These are phyloP conservation scores for Cyberlindnera japonica DNA, from an alignment of 805 yeast species.

Conservation along the genomic window DNA sequence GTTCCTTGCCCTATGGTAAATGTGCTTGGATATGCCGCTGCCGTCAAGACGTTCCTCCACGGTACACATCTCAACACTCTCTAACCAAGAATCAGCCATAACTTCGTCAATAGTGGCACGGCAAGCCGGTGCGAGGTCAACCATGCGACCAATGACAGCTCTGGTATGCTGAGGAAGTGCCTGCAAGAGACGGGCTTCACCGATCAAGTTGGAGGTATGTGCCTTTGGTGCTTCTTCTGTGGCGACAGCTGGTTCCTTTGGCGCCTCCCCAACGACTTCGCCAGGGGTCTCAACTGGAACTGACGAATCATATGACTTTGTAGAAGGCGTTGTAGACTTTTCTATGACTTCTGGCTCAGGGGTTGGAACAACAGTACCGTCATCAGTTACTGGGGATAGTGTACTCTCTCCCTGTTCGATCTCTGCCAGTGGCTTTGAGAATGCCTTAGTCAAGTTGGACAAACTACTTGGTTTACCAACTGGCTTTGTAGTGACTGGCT, in stretches of 20 bases:
- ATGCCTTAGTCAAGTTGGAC: slow-evolving; percentile 27
- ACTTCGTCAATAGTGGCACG: slow-evolving; percentile 78
- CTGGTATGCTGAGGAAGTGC: slow-evolving; percentile 72
- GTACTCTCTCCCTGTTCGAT: slow-evolving; percentile 13
- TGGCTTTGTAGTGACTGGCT: slow-evolving; percentile 25
- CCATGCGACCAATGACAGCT: slow-evolving; percentile 68
- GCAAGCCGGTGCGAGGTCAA: slow-evolving; percentile 81
- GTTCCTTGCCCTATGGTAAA: slow-evolving; percentile 45
- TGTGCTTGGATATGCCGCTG: slow-evolving; percentile 30
- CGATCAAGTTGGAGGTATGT: slow-evolving; percentile 64
- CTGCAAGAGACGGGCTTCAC: slow-evolving; percentile 65
- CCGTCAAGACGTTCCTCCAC: slow-evolving; percentile 42
- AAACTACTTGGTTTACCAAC: slow-evolving; percentile 24
- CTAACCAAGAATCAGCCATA: slow-evolving; percentile 68
- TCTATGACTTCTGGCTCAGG: slow-evolving; percentile 8
- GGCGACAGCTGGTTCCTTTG: slow-evolving; percentile 25
- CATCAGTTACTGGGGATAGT: neutral
- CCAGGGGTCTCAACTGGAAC: slow-evolving; percentile 2
- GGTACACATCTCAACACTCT: slow-evolving; percentile 65
- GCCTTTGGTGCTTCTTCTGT: slow-evolving; percentile 31
- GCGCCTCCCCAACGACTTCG: slow-evolving; percentile 25
- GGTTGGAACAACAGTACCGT: slow-evolving; percentile 2
- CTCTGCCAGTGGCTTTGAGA: slow-evolving; percentile 24
- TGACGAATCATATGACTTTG: slow-evolving; percentile 10
- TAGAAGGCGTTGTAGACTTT: slow-evolving; percentile 16